phyloP scores from a whole-genome alignment of 2,329 filamentous ascomycete genomes.

The Tolypocladium album region DNA sequence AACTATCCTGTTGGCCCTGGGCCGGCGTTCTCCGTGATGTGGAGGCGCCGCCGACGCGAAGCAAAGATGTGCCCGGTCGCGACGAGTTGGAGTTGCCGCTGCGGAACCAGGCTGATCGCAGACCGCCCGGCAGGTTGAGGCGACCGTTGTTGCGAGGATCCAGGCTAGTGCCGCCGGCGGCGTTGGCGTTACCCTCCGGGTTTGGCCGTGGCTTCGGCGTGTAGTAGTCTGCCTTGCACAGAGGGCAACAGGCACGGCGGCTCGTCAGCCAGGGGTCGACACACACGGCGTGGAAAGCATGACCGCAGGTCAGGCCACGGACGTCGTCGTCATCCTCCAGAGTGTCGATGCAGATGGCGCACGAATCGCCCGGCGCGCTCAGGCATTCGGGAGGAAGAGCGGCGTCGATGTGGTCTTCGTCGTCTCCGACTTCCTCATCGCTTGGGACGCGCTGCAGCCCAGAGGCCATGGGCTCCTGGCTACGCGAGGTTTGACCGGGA shows the following conservation, averaged over 20 bases:
- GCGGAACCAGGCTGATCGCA: conserved; percentile 29
- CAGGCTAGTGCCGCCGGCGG: conserved; percentile 11
- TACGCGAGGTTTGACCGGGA: conserved; percentile 13
- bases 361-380: conserved; percentile 77
- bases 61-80: not conserved
- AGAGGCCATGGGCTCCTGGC: conserved; percentile 11
- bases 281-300: conserved; percentile 93
- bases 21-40: not conserved
- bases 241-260: conserved; percentile 85
- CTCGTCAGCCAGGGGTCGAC: conserved; percentile 95
- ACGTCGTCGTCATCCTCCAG: conserved; percentile 95
- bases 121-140: conserved; percentile 34
- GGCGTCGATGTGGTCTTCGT: conserved; percentile 73
- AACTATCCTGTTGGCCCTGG: conserved; percentile 3
- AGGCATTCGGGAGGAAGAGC: conserved; percentile 74
- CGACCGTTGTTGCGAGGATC: conserved; percentile 29
- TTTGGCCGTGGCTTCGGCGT: conserved; percentile 74
- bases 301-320: conserved; percentile 87
- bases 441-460: conserved; percentile 30
- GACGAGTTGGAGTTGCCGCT: conserved; percentile 4
- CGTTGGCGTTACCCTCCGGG: conserved; percentile 16
- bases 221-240: conserved; percentile 98
- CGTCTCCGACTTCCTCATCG: conserved; percentile 50
- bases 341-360: conserved; percentile 90
- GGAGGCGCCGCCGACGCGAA: not conserved